Conservation (phyloP, 2,329 filamentous ascomycete species). For the Fusarium nelsonii region DNA sequence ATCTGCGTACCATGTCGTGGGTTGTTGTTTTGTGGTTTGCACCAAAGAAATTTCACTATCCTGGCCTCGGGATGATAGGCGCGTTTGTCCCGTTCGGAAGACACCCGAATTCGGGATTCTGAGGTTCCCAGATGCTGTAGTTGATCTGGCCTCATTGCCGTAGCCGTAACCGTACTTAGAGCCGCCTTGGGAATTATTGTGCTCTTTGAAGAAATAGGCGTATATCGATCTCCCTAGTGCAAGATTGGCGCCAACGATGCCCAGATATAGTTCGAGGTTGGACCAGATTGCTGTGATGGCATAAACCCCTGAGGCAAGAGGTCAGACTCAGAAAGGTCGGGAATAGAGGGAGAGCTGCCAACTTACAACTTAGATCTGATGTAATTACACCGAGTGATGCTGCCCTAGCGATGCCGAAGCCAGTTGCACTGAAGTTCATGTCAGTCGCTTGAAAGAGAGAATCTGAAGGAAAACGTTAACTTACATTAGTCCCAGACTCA, state of each 20-base stretch:
- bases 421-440: constrained; percentile 27
- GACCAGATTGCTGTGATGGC: constrained; percentile 55
- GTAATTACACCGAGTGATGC: constrained; percentile 38
- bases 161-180: constrained; percentile 10
- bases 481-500: constrained; percentile 50
- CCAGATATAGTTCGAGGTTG: constrained; percentile 54
- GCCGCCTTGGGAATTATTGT: constrained; percentile 2
- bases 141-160: constrained; percentile 13
- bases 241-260: constrained; percentile 54
- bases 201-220: constrained; percentile 28
- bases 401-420: constrained; percentile 41
- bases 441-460: neutral
- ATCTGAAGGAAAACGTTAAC: neutral
- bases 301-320: constrained; percentile 44
- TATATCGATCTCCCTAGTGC: constrained; percentile 42
- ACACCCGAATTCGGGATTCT: constrained; percentile 20
- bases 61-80: constrained; percentile 15
- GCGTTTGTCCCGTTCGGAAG: constrained; percentile 16
- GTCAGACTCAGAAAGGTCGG: accelerated
- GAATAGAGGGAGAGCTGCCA: neutral
- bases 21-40: constrained; percentile 15
- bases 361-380: constrained; percentile 41
- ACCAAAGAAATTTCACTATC: constrained; percentile 43
- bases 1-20: constrained; percentile 23
- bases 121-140: constrained; percentile 17